A percentile compares a stretch with the other conserved stretches of the same genome.
phyloP scores from a whole-genome alignment of 2,329 filamentous ascomycete genomes.

The Tolypocladium endophyticum region DNA sequence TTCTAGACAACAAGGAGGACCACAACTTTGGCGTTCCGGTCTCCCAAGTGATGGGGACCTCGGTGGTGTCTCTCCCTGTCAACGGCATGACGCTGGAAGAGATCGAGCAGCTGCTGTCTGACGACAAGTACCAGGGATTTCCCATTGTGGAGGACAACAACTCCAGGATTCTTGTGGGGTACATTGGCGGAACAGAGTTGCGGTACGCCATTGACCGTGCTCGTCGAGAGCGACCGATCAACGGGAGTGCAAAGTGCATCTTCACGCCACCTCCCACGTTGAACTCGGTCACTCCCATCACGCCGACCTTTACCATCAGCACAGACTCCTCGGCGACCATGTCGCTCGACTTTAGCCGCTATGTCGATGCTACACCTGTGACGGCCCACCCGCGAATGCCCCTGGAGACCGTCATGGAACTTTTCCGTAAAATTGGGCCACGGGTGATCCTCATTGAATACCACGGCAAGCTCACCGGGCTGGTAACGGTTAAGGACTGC shows the following conservation, averaged over 20 bases:
- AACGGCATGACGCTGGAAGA: slow-evolving; percentile 65
- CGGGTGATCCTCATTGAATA: slow-evolving; percentile 89
- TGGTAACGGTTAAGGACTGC: slow-evolving; percentile 95
- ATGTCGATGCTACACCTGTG: slow-evolving; percentile 81
- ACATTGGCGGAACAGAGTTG: slow-evolving; percentile 86
- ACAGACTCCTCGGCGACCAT: slow-evolving; percentile 42
- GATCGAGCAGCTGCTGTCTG: slow-evolving; percentile 63
- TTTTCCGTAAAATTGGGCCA: slow-evolving; percentile 96
- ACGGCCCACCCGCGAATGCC: slow-evolving; percentile 84
- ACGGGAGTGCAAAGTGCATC: slow-evolving; percentile 54
- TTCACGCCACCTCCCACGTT: slow-evolving; percentile 46
- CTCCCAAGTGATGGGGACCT: slow-evolving; percentile 75
- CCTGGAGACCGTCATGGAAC: slow-evolving; percentile 94
- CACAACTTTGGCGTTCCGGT: slow-evolving; percentile 94
- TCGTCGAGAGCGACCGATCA: slow-evolving; percentile 58
- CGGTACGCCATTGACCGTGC: slow-evolving; percentile 81
- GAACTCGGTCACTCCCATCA: slow-evolving; percentile 24
- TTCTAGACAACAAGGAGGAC: slow-evolving; percentile 94
- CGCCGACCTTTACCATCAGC: slow-evolving; percentile 45
- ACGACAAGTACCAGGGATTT: slow-evolving; percentile 84
- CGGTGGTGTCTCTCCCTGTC: slow-evolving; percentile 63
- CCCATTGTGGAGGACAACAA: slow-evolving; percentile 71
- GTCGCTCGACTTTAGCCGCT: slow-evolving; percentile 70
- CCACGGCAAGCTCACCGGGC: slow-evolving; percentile 67
- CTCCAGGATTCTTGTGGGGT: slow-evolving; percentile 69